These are phyloP conservation scores for Bertia moriformis DNA, from an alignment of 2,329 filamentous ascomycete genomes.

Conservation along the genomic window DNA sequence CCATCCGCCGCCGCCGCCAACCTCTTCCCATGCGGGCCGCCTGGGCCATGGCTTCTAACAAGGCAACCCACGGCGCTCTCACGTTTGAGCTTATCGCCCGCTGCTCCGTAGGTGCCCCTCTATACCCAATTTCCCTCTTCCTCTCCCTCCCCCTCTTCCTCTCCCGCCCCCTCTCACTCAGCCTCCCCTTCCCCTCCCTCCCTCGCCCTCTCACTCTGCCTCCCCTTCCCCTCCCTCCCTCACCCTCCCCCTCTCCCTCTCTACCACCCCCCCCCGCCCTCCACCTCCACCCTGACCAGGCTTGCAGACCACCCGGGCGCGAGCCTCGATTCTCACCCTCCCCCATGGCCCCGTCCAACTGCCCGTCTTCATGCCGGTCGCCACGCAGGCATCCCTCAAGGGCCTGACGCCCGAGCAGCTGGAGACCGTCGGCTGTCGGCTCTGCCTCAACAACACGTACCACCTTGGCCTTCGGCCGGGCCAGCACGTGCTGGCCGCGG, in stretches of 20 bases:
- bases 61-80: constrained; percentile 13
- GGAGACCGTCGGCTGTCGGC: constrained; percentile 71
- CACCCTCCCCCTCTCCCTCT: no score
- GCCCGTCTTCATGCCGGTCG: constrained; percentile 96
- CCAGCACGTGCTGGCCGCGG: constrained; percentile 69
- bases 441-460: constrained; percentile 97
- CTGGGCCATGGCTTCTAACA: constrained; percentile 6
- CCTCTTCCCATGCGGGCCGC: no score
- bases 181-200: background rate
- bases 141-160: constrained; percentile 4
- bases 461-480: constrained; percentile 91
- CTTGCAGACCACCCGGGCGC: constrained; percentile 77
- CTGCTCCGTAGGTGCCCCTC: constrained; percentile 64
- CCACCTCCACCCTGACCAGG: no score
- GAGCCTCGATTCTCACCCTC: constrained; percentile 72
- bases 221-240: no score
- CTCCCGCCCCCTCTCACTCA: background rate
- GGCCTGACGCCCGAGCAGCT: constrained; percentile 85
- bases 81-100: constrained; percentile 35
- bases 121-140: constrained; percentile 3
- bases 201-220: no score
- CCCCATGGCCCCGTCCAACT: constrained; percentile 84
- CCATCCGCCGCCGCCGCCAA: no score
- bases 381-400: constrained; percentile 90
- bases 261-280: no score